These are phyloP conservation scores for Dysphania ambrosioides DNA, from an alignment of 148 eudicot genomes.

Conservation along the genomic window DNA sequence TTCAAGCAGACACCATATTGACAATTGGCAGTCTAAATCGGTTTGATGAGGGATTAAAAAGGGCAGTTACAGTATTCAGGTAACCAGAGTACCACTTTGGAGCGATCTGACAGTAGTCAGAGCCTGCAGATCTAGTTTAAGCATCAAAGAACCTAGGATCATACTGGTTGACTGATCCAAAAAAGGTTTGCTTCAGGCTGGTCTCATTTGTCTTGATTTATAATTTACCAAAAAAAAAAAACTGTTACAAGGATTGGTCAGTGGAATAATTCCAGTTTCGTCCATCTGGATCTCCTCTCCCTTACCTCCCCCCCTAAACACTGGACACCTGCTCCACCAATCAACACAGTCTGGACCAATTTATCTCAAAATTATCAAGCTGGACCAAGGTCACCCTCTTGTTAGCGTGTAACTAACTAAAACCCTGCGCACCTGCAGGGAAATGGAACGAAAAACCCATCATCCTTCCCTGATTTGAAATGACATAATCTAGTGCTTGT, in stretches of 20 bases:
- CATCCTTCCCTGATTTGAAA: not conserved
- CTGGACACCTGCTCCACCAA: not conserved
- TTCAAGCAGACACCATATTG: not conserved
- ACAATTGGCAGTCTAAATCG: not conserved
- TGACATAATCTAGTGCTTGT: not conserved
- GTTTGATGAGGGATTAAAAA: not conserved
- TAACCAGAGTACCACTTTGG: not conserved
- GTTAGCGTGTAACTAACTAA: not conserved
- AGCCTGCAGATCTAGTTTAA: not conserved
- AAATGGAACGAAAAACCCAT: not conserved
- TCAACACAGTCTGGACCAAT: not conserved
- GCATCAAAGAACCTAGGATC: not conserved
- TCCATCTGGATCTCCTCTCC: too few species aligned
- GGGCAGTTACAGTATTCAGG: not conserved
- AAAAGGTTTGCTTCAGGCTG: not conserved
- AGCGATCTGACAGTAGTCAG: not conserved
- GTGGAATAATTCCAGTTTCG: not conserved
- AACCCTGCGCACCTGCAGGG: not conserved
- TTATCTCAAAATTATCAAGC: not conserved
- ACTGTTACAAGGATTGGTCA: too few species aligned
- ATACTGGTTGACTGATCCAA: not conserved
- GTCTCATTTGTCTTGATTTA: not conserved
- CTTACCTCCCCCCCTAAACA: not conserved
- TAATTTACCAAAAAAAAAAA: too few species aligned
- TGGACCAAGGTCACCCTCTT: not conserved